Conservation (phyloP, 2,329 filamentous ascomycete genomes). For the Fusarium haematococcum region DNA sequence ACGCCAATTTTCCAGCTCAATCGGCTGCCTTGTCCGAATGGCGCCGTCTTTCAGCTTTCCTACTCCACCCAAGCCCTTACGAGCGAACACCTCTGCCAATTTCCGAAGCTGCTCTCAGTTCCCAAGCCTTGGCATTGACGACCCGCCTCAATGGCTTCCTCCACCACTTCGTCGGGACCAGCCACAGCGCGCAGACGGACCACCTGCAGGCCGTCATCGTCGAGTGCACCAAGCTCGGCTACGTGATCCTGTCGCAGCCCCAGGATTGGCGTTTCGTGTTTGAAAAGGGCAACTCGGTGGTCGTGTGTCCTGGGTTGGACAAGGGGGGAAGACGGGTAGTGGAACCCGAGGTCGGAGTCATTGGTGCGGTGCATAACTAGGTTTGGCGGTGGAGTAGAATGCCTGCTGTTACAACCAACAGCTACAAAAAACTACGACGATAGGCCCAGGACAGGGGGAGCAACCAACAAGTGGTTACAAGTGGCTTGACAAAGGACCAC, state of each 20-base stretch:
- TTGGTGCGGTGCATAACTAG: not conserved
- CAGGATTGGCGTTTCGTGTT: slow-evolving; percentile 51
- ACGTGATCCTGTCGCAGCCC: slow-evolving; percentile 56
- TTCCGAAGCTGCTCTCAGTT: not conserved
- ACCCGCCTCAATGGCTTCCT: not conserved
- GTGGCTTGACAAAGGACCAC: not conserved
- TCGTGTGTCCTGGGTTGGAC: slow-evolving; percentile 44
- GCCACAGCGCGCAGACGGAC: not conserved
- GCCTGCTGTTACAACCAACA: too few species aligned
- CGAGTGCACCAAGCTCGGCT: slow-evolving; percentile 47
- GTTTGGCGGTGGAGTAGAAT: not conserved
- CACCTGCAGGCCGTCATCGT: not conserved
- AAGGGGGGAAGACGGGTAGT: slow-evolving; percentile 40
- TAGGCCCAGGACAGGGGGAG: too few species aligned
- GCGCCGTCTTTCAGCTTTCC: not conserved
- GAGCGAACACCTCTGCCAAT: not conserved
- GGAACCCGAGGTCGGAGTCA: not conserved
- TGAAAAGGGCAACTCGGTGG: slow-evolving; percentile 23
- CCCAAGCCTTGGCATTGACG: not conserved
- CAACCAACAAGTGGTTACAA: not conserved
- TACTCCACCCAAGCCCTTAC: not conserved
- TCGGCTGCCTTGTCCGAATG: not conserved
- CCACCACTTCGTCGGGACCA: not conserved
- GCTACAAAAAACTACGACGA: too few species aligned
- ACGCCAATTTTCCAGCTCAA: not conserved